phyloP scores from a whole-genome alignment of 2,329 filamentous ascomycete species.

The Thyridium curvatum region DNA sequence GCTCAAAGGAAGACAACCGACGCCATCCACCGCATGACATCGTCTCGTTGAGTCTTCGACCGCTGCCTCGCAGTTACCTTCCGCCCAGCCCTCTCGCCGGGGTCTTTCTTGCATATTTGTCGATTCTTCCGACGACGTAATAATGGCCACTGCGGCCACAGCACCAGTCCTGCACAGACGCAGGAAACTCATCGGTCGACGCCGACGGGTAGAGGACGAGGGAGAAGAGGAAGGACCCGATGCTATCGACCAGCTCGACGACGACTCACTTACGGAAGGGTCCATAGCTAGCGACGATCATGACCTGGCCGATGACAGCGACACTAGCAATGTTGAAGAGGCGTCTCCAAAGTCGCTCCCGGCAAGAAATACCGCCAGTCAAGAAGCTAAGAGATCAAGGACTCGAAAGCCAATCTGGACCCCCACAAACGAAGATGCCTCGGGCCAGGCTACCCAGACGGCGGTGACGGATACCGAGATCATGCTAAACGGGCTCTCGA shows the following conservation, averaged over 20 bases:
- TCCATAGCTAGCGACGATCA: constrained; percentile 57
- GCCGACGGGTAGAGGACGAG: constrained; percentile 64
- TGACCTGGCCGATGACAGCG: constrained; percentile 53
- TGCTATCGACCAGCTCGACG: constrained; percentile 47
- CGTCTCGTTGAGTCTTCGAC: constrained; percentile 1
- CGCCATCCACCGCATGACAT: constrained; percentile 6
- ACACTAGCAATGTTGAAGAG: constrained; percentile 57
- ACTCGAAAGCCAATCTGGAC: no score
- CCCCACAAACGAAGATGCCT: constrained; percentile 13
- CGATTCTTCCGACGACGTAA: constrained; percentile 3
- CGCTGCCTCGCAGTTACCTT: constrained; percentile 4
- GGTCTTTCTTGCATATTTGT: neutral
- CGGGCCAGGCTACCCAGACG: constrained; percentile 28
- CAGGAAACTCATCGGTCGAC: constrained; percentile 60
- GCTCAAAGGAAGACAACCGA: constrained; percentile 2
- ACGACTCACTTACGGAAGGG: constrained; percentile 61
- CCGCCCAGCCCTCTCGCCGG: constrained; percentile 1
- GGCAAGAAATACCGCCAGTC: constrained; percentile 10
- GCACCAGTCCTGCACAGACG: constrained; percentile 35
- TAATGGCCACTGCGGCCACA: constrained; percentile 17
- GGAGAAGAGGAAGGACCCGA: constrained; percentile 59
- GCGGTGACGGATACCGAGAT: constrained; percentile 47
- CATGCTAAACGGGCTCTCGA: constrained; percentile 49
- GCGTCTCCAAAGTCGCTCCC: constrained; percentile 40
- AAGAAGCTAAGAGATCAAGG: constrained; percentile 10